Evolutionary conservation across 371 early-diverging fungal genomes (phyloP), one percentile per base, ranked within the genome.

Genomic region (Rhizopus delemar): DNA sequence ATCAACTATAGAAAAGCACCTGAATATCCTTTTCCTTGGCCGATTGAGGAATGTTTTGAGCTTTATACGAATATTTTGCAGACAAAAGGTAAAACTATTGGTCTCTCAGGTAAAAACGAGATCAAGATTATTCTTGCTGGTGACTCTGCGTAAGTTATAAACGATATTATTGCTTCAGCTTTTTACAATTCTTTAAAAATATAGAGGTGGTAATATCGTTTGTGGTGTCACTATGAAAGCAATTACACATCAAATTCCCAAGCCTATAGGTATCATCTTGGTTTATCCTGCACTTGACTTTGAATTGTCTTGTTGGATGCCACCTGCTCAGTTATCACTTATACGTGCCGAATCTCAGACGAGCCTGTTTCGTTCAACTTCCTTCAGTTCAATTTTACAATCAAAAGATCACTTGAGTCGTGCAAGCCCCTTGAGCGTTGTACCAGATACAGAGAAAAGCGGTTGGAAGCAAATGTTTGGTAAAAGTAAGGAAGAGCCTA

Each of bases 1-100:
- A 81, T 98, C 58, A 90, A 98, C 62, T 97, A 97, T 62, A 91
- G 87, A 51, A 98, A 98, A 73, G 94, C 96, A 3, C 98, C 98
- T 15, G 96, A 96, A 74, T 86, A 85, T 59, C 96, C 98, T 22
- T 98, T 92, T 68, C 97, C 98, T 0, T 92, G 87, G 67, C 94
- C 93, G 0, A 72, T 96, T 15, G 88, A 95, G 52, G 95, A 98
- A 69, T 94, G 94, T 67, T 95, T 91, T 71, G 97, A 93, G 60
- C 82, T 93, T 16, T 98, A 97, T 73, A 69, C 84, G 7, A 54
- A 66, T n/a, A 73, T 93, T 11, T 71, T 83, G 2, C 77, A 81
- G 51, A 85, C 85, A 16, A 82, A 81, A 46, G 94, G 92, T 36
- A 74, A 70, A 22, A 81, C 84, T 34, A 65, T 93, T 39, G 94